These are phyloP conservation scores for Catenaria anguillulae DNA, from an alignment of 371 early-diverging fungal species.

Conservation along the genomic window DNA sequence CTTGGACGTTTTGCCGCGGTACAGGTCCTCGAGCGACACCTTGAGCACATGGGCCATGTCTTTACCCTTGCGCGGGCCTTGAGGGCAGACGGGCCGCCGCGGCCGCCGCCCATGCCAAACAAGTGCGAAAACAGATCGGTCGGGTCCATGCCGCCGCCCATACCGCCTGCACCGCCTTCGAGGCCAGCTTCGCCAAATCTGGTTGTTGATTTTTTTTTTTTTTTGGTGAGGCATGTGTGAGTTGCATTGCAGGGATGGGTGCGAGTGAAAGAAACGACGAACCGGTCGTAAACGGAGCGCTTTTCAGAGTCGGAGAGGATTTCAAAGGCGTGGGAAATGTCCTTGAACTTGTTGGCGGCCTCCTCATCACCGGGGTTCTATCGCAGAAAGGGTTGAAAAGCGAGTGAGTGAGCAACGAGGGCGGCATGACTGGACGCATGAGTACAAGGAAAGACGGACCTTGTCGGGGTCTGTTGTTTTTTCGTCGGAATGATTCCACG, in stretches of 20 bases:
- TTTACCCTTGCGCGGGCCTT: constrained; percentile 34
- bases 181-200: background rate
- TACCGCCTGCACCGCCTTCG: constrained; percentile 31
- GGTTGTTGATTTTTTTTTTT: no score
- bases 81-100: constrained; percentile 19
- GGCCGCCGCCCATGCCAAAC: constrained; percentile 27
- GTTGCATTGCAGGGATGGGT: constrained; percentile 11
- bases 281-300: constrained; percentile 54
- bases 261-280: no score
- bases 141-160: constrained; percentile 29
- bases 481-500: no score
- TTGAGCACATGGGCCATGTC: constrained; percentile 55
- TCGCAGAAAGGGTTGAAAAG: no score
- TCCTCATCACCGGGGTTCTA: constrained; percentile 48
- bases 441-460: no score
- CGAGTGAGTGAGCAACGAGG: background rate
- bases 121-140: constrained; percentile 69
- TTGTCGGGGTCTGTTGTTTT: constrained; percentile 40
- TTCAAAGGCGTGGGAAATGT: constrained; percentile 83
- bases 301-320: constrained; percentile 73
- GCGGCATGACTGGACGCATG: constrained; percentile 3
- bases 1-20: constrained; percentile 70
- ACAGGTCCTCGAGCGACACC: constrained; percentile 72
- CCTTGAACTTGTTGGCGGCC: constrained; percentile 74
- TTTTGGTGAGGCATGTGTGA: constrained; percentile 39